Base-by-base conservation (phyloP, 129 eudicot genomes). In the Ambrosia artemisiifolia region DNA sequence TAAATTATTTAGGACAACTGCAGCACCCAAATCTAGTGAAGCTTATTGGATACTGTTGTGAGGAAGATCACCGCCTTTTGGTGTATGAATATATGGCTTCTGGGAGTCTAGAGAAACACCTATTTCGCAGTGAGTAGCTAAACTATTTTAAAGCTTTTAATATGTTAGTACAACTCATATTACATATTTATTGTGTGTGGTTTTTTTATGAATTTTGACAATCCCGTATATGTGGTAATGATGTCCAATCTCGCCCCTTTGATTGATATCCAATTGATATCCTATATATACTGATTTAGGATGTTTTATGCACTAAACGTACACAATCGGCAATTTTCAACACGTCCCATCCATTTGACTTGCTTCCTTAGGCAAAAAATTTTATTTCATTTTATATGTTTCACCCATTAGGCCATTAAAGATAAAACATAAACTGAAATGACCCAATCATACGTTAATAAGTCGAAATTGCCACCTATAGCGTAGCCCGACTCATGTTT, bases 81-180 rank as follows among this genome's bases (percentile, higher is more conserved):
- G 99, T 91, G 64, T 95, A 95, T 56, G 99, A 95, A 78, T 95
- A 91, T 69, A 90, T 95, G 97, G 97, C 91, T 65, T 91, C 96
- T 48, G 99, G 97, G 63, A 88, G 97, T 90, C 78, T 95, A 67
- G 99, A 95, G 78, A 95, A 86, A 50, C 92, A 88, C 63, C 96
- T 95, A 34, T 95, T 95, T 65, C 86, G 87, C 69, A 86, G 99
- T 95, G 80, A 84, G 99, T 85, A 51, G 50, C 78, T 28, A 59
- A 67, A 24, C 48, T 34, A 14, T 13, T 57, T 28, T 70, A 49
- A 67, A 68, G 20, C 62, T 59, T 55, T 69, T 43, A n/a, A 30
- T 63, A 43, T 43, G 12, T 12, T 44, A 6, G 42, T 35, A 28
- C 46, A 20, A 46, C 4, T 6, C 65, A 55, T 69, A 24, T 34